Percentiles rank a stretch among this genome's conserved stretches.
Evolutionary conservation across 1,284 basidiomycete species (phyloP).

Genomic region (Pyrrhoderma noxium): DNA sequence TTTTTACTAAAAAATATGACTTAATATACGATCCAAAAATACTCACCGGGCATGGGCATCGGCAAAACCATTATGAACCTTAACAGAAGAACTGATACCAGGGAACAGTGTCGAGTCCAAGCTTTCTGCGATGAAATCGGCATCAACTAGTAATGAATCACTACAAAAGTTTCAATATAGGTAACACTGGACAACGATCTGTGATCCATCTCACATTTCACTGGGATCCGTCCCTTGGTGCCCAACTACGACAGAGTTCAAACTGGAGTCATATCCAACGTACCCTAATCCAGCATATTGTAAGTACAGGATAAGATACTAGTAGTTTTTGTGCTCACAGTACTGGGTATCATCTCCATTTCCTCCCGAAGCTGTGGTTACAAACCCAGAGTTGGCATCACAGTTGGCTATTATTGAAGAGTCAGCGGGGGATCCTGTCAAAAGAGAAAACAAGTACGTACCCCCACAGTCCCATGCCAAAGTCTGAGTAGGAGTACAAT

Average conservation of each 20-base stretch:
- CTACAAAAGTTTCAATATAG: conserved; percentile 4
- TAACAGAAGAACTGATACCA: conserved; percentile 18
- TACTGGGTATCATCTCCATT: conserved; percentile 21
- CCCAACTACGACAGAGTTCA: conserved; percentile 23
- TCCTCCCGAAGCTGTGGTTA: conserved; percentile 19
- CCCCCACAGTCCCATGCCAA: conserved; percentile 41
- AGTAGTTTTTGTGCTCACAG: too few relatives aligned
- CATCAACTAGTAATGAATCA: conserved; percentile 29
- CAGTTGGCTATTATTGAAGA: conserved; percentile 25
- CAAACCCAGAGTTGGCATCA: conserved; percentile 23
- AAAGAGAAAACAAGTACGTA: conserved; percentile 20
- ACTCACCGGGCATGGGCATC: conserved; percentile 19
- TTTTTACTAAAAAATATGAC: conserved; percentile 11
- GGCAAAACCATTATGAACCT: conserved; percentile 22
- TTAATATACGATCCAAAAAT: conserved; percentile 15
- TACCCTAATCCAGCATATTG: conserved; percentile 21
- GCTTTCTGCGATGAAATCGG: conserved; percentile 24
- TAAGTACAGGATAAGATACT: background rate
- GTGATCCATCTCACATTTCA: conserved; percentile 16
- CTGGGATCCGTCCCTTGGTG: conserved; percentile 25
- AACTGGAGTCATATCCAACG: conserved; percentile 24
- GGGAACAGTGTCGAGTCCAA: conserved; percentile 26
- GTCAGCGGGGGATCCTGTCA: background rate
- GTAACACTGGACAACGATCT: background rate
- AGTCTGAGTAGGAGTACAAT: conserved; percentile 36